Evolutionary conservation across 1,284 basidiomycete species (phyloP), one percentile per base, ranked within the genome.

Genomic region (Cryptococcus amylolentus): DNA sequence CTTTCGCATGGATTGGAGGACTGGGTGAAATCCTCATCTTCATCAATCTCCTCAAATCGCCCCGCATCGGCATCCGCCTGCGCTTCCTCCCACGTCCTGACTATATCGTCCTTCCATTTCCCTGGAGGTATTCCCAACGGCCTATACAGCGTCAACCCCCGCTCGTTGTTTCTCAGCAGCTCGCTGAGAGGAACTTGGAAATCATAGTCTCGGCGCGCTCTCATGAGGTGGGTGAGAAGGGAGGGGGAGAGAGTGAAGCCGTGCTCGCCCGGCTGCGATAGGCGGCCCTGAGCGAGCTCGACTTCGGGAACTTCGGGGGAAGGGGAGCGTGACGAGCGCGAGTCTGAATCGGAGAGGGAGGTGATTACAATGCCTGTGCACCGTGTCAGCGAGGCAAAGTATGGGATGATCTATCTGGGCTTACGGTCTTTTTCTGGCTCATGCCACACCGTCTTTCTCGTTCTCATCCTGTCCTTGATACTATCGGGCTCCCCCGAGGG

Each of bases 211-310:
- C 68, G 60, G 43, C 70, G 70, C 1, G 66, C 52, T n/a, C 67
- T 66, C 42, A 76, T 55, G 9, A 76, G 64, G 53, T 73, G 72
- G 3, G 73, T 76, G 26, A 76, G 64, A 10, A 76, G 65, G 3
- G 71, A 73, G 3, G 73, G 73, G 16, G 68, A 70, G 13, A 76
- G 61, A 6, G 69, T 76, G 60, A 76, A 76, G 0, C 73, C 73
- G 39, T 68, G 59, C 8, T 27, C 38, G n/a, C 73, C 73, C 2
- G 73, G 73, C 56, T 76, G 73, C 1, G 65, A 57, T 5, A 76
- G 62, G 23, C 66, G 50, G 9, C 55, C 53, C 40, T 58, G 45
- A 20, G 47, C 27, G 10, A 55, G 51, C 41, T 60, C 54, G 35
- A 44, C 18, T 27, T 61, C 57, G 2, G 68, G 67, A 26, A 44